phyloP scores from a whole-genome alignment of 1,139 yeast species.

The Spathaspora jeffriesii region DNA sequence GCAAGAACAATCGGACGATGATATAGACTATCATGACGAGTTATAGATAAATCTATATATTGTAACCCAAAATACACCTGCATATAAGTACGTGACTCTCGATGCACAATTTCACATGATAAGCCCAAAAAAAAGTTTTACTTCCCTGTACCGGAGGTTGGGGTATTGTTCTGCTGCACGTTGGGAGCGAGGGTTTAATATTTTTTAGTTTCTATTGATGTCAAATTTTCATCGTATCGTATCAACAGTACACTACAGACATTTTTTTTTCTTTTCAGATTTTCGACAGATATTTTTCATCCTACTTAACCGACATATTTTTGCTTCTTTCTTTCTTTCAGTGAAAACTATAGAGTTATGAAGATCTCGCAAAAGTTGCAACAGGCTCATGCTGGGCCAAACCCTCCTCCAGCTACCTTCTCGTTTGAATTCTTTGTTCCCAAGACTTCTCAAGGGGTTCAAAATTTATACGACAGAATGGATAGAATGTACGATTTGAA shows the following conservation, averaged over 20 bases:
- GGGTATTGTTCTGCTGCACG: neutral
- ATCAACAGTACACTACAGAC: neutral
- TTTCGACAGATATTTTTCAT: slow-evolving; percentile 1
- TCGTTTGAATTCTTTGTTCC: slow-evolving; percentile 97
- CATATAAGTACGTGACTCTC: neutral
- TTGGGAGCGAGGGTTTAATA: neutral
- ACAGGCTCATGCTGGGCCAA: slow-evolving; percentile 45
- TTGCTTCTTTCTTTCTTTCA: neutral
- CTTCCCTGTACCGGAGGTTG: slow-evolving; percentile 2
- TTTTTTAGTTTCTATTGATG: neutral
- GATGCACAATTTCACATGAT: slow-evolving; percentile 1
- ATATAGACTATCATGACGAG: slow-evolving; percentile 10
- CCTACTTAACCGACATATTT: neutral
- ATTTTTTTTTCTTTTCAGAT: neutral
- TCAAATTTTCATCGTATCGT: neutral
- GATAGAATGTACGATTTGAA: slow-evolving; percentile 94
- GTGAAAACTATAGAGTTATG: slow-evolving; percentile 27
- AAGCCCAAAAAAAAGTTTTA: slow-evolving; percentile 1
- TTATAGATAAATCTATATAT: slow-evolving; percentile 3
- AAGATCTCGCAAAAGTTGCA: slow-evolving; percentile 54
- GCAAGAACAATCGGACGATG: slow-evolving; percentile 6
- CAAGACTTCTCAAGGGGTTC: slow-evolving; percentile 95
- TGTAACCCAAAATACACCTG: neutral
- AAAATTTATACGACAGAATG: slow-evolving; percentile 94
- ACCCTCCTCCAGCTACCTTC: slow-evolving; percentile 66